Evolutionary conservation across 2,329 filamentous ascomycete species (phyloP).

Genomic region (Alternaria consortialis): DNA sequence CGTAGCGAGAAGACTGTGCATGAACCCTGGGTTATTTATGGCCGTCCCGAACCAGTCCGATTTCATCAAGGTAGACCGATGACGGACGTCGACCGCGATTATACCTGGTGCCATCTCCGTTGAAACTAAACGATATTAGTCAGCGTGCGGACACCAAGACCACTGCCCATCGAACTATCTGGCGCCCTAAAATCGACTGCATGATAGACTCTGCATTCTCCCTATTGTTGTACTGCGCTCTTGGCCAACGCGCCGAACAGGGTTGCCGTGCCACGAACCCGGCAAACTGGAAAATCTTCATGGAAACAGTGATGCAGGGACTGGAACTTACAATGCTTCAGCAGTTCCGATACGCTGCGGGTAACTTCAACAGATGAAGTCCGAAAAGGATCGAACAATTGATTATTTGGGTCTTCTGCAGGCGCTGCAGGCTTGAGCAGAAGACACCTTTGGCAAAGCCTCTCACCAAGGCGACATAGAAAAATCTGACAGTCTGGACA

Average conservation of each 20-base stretch:
- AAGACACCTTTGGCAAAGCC: constrained; percentile 41
- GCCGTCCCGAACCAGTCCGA: constrained; percentile 51
- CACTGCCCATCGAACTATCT: not conserved
- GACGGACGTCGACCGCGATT: constrained; percentile 49
- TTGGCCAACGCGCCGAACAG: constrained; percentile 3
- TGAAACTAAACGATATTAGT: constrained; percentile 37
- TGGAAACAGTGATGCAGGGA: constrained; percentile 20
- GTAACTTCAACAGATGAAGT: constrained; percentile 40
- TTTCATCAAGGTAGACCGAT: constrained; percentile 46
- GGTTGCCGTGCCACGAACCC: constrained; percentile 15
- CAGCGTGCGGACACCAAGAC: constrained; percentile 20
- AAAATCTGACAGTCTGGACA: constrained; percentile 46
- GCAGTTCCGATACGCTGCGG: constrained; percentile 39
- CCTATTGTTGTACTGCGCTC: not conserved
- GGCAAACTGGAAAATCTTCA: constrained; percentile 18
- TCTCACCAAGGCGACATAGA: constrained; percentile 41
- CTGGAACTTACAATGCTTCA: constrained; percentile 48
- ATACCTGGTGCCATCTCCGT: constrained; percentile 48
- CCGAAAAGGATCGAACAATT: constrained; percentile 47
- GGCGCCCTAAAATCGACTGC: not conserved
- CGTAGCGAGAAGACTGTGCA: constrained; percentile 51
- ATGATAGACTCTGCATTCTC: not conserved
- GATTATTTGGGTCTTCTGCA: constrained; percentile 35
- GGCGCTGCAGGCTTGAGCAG: constrained; percentile 29
- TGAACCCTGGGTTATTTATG: constrained; percentile 47